These are phyloP conservation scores for Eucommia ulmoides DNA, from an alignment of 257 asterid species.

Conservation along the genomic window DNA sequence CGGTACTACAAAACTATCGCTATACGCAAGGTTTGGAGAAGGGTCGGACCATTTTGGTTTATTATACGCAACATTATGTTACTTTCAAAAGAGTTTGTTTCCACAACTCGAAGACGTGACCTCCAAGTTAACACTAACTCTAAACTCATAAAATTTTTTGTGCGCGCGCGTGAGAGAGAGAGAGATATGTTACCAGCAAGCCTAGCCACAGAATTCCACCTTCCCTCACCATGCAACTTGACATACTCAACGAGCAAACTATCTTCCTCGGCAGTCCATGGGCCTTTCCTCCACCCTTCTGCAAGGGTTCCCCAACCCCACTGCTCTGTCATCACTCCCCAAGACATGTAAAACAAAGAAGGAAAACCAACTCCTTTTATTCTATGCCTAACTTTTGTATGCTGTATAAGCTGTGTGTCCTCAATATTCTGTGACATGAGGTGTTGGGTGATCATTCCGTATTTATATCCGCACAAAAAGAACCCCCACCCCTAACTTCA, in stretches of 20 bases:
- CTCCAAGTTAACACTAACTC: too few relatives aligned
- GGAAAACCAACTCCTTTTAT: neutral
- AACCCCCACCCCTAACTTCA: constrained; percentile 12
- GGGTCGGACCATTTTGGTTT: too few relatives aligned
- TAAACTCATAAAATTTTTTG: too few relatives aligned
- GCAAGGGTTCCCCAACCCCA: constrained; percentile 43
- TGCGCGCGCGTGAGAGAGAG: too few relatives aligned
- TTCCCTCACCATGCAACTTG: constrained; percentile 79
- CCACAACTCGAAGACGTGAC: too few relatives aligned
- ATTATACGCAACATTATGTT: too few relatives aligned
- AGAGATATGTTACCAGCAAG: constrained; percentile 84
- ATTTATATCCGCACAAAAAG: constrained; percentile 40
- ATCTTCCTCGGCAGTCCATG: constrained; percentile 92
- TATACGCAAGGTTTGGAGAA: too few relatives aligned
- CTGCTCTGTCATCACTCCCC: constrained; percentile 30
- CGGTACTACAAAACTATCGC: too few relatives aligned
- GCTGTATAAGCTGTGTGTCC: constrained; percentile 8
- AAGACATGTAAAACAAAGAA: constrained; percentile 24
- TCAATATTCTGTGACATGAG: constrained; percentile 41
- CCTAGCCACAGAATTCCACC: constrained; percentile 82
- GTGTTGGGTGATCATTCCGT: constrained; percentile 21
- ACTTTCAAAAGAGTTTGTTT: too few relatives aligned
- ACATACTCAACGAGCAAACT: constrained; percentile 60
- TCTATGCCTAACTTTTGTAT: neutral
- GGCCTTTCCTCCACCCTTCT: constrained; percentile 88